phyloP scores from a whole-genome alignment of 2,329 filamentous ascomycete species.

The Colletotrichum gloeosporioides region DNA sequence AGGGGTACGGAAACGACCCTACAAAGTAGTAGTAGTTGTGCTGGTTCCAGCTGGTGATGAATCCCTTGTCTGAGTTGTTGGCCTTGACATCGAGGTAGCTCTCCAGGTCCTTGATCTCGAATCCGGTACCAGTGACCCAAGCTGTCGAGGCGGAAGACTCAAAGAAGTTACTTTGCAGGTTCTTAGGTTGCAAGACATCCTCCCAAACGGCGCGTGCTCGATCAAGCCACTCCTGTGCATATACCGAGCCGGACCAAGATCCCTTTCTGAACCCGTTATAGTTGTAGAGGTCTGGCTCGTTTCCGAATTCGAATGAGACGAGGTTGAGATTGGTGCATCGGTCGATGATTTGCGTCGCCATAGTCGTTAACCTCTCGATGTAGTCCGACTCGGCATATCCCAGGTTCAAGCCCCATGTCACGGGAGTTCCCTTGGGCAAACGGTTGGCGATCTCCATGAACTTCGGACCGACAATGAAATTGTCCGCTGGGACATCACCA shows the following conservation, averaged over 20 bases:
- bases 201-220: slow-evolving; percentile 11
- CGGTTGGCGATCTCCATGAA: slow-evolving; percentile 20
- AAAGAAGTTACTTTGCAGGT: slow-evolving; percentile 11
- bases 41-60: slow-evolving; percentile 13
- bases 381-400: slow-evolving; percentile 10
- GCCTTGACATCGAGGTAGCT: neutral
- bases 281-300: slow-evolving; percentile 18
- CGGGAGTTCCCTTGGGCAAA: slow-evolving; percentile 10
- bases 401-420: slow-evolving; percentile 17
- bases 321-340: slow-evolving; percentile 16
- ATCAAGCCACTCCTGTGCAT: slow-evolving; percentile 7
- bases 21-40: slow-evolving; percentile 20
- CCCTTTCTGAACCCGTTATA: neutral
- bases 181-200: neutral
- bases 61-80: slow-evolving; percentile 9
- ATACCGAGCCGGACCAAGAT: slow-evolving; percentile 3
- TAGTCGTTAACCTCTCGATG: slow-evolving; percentile 9
- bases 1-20: slow-evolving; percentile 6
- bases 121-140: slow-evolving; percentile 15
- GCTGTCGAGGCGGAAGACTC: slow-evolving; percentile 13
- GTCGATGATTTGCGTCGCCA: slow-evolving; percentile 14
- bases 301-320: slow-evolving; percentile 16
- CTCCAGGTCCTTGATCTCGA: slow-evolving; percentile 7
- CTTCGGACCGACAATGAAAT: slow-evolving; percentile 15
- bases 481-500: slow-evolving; percentile 9